Conservation (phyloP, 768 basidiomycete genomes). For the Pleurotus tuoliensis region DNA sequence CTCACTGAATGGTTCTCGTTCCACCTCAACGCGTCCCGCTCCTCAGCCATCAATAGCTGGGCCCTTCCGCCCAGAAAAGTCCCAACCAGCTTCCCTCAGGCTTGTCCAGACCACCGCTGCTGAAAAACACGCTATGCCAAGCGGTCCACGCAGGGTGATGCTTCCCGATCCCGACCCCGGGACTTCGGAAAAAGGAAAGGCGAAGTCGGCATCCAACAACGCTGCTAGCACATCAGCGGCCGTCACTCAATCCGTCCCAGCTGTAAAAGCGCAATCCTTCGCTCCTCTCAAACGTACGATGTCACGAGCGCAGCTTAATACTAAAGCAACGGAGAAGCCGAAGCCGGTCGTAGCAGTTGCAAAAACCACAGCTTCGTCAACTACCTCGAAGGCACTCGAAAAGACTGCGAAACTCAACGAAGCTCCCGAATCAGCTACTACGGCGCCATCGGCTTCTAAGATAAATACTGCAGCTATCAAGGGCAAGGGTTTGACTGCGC, state of each 20-base stretch:
- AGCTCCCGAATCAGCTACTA: neutral
- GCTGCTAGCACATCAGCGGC: neutral
- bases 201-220: neutral
- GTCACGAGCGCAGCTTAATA: neutral
- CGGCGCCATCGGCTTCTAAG: neutral
- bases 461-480: neutral
- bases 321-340: neutral
- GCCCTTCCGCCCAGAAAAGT: neutral
- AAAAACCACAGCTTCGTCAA: neutral
- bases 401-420: neutral
- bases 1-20: conserved; percentile 10
- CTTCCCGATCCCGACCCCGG: neutral
- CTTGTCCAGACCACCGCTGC: neutral
- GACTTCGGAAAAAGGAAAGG: neutral
- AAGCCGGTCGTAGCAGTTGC: neutral
- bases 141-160: neutral
- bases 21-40: conserved; percentile 8
- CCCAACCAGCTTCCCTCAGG: neutral
- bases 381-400: neutral
- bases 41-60: conserved; percentile 4
- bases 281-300: conserved; percentile 3
- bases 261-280: neutral
- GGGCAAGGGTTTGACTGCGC: conserved; percentile 1
- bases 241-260: neutral
- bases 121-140: conserved; percentile 3